Evolutionary conservation across 305 asterid species (phyloP).

Genomic region (Solanum hybrid): DNA sequence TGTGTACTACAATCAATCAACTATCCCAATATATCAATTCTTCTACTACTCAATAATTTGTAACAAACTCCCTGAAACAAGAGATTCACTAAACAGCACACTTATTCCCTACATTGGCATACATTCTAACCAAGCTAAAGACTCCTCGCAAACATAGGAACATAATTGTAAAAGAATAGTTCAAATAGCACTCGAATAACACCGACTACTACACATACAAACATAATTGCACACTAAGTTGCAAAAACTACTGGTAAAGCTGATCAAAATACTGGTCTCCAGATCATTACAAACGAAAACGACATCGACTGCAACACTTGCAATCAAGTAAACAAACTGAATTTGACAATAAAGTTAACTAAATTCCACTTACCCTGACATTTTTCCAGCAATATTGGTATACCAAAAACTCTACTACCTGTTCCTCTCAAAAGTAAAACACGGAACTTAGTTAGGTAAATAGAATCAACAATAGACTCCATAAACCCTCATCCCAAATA

Average conservation of each 20-base stretch:
- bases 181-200: background rate
- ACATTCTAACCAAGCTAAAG: background rate
- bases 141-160: background rate
- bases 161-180: background rate
- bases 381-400: background rate
- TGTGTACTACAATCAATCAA: background rate
- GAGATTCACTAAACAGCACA: background rate
- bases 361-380: slow-evolving; percentile 2
- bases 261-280: background rate
- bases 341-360: background rate
- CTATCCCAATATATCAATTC: background rate
- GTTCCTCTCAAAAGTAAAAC: background rate
- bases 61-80: background rate
- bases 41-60: background rate
- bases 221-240: background rate
- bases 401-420: background rate
- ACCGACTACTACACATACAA: background rate
- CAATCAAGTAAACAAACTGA: background rate
- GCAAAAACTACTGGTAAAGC: background rate
- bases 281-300: background rate
- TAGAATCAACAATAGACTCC: background rate
- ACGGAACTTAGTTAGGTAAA: slow-evolving; percentile 3
- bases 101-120: background rate
- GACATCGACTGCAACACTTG: background rate
- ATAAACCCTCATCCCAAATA: slow-evolving; percentile 2